A percentile compares a stretch with the other conserved stretches of the same genome.
Conservation (phyloP, 2,329 filamentous ascomycete species). For the Phoma herbarum region DNA sequence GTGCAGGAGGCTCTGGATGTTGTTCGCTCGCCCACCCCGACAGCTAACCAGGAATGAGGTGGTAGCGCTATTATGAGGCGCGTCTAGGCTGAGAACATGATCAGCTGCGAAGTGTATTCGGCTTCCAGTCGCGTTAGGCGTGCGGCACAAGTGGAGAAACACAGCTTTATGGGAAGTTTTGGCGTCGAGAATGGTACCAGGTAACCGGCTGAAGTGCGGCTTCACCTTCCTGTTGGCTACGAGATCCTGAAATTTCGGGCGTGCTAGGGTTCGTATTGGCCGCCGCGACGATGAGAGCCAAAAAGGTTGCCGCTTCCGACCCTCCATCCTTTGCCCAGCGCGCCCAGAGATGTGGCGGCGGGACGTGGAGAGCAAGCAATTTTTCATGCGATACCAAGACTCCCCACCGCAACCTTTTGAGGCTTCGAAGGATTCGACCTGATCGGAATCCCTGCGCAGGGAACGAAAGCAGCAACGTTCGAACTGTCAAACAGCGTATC, state of each 20-base stretch:
- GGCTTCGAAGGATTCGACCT: not conserved
- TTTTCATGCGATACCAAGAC: conserved; percentile 19
- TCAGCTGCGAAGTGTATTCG: not conserved
- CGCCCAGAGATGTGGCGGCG: conserved; percentile 19
- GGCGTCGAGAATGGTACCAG: conserved; percentile 3
- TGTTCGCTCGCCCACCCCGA: conserved; percentile 4
- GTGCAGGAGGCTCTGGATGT: not conserved
- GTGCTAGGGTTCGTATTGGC: conserved; percentile 15
- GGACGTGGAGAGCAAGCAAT: conserved; percentile 22
- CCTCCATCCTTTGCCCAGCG: conserved; percentile 6
- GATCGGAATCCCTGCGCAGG: not conserved
- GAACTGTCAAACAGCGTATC: not conserved
- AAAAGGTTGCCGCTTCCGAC: not conserved
- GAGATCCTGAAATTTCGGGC: conserved; percentile 9
- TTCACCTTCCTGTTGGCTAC: not conserved
- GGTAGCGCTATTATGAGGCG: not conserved
- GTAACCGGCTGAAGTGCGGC: conserved; percentile 6
- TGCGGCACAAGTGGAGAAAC: conserved; percentile 14
- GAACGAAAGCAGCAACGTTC: not conserved
- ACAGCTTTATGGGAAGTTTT: not conserved
- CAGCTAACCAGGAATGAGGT: not conserved
- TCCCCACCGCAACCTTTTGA: not conserved
- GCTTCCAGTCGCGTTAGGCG: conserved; percentile 6
- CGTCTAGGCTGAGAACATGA: conserved; percentile 1
- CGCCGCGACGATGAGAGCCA: conserved; percentile 4